Evolutionary conservation across 1,139 yeast genomes (phyloP).

Genomic region (Candida glucosophila): DNA sequence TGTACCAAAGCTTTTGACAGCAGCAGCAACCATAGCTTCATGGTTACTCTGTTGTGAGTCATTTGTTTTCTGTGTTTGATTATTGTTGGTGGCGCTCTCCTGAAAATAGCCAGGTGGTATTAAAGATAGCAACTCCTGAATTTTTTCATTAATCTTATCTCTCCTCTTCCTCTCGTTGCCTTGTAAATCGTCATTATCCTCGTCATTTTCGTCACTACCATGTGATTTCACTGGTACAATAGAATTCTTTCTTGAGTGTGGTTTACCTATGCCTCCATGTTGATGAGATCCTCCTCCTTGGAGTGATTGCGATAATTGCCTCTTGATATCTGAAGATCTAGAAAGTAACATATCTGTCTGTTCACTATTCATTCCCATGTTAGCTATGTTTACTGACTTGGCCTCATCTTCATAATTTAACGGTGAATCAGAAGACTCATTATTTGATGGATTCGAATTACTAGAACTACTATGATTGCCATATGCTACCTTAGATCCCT

Average conservation of each 20-base stretch:
- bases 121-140: conserved; percentile 66
- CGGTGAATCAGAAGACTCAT: no score
- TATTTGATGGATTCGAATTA: not conserved
- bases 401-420: no score
- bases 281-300: conserved; percentile 14
- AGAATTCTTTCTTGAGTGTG: conserved; percentile 33
- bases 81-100: conserved; percentile 9
- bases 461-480: not conserved
- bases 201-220: conserved; percentile 22
- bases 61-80: conserved; percentile 2
- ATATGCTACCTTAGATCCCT: not conserved
- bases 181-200: conserved; percentile 27
- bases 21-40: conserved; percentile 15
- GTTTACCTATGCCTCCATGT: conserved; percentile 33
- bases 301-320: conserved; percentile 35
- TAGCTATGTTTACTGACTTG: no score
- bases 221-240: conserved; percentile 20
- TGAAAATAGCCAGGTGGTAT: conserved; percentile 58
- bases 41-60: conserved; percentile 5
- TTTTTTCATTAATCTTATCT: conserved; percentile 84
- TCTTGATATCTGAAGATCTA: conserved; percentile 29
- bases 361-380: no score
- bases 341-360: conserved; percentile 21
- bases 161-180: conserved; percentile 61
- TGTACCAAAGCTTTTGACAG: conserved; percentile 51